Evolutionary conservation across 2,329 filamentous ascomycete species (phyloP).

Genomic region (Apiospora saccharicola): DNA sequence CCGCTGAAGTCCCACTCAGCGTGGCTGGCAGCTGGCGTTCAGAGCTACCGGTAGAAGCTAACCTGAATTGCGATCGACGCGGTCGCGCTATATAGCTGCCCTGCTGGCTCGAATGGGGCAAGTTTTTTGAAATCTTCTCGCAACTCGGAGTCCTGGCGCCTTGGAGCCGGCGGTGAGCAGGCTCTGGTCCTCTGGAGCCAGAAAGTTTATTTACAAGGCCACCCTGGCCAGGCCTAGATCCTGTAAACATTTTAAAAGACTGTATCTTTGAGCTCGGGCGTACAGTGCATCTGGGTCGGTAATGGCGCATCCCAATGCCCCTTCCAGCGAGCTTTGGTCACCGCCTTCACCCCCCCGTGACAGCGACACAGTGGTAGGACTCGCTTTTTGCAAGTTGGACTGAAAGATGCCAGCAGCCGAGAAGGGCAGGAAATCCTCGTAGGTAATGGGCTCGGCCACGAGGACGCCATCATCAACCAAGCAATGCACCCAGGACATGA

Average conservation of each 20-base stretch:
- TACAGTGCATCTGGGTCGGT: background rate
- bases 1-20: background rate
- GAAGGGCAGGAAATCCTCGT: conserved; percentile 62
- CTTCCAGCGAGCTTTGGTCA: background rate
- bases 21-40: background rate
- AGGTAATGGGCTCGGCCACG: conserved; percentile 53
- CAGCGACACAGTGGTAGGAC: background rate
- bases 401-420: conserved; percentile 60
- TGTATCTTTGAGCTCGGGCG: background rate
- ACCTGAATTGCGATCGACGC: background rate
- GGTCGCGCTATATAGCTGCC: background rate
- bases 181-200: background rate
- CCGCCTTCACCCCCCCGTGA: background rate
- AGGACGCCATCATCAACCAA: conserved; percentile 46
- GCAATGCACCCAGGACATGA: conserved; percentile 33
- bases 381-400: conserved; percentile 18
- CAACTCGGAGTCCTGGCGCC: background rate
- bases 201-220: background rate
- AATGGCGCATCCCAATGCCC: background rate
- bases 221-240: background rate
- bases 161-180: background rate
- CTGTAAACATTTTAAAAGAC: background rate
- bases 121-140: background rate
- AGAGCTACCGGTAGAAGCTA: no score
- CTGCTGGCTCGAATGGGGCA: background rate